Evolutionary conservation across 2,329 filamentous ascomycete species (phyloP), one percentile per base, ranked within the genome.

Genomic region (Fusarium sp.): DNA sequence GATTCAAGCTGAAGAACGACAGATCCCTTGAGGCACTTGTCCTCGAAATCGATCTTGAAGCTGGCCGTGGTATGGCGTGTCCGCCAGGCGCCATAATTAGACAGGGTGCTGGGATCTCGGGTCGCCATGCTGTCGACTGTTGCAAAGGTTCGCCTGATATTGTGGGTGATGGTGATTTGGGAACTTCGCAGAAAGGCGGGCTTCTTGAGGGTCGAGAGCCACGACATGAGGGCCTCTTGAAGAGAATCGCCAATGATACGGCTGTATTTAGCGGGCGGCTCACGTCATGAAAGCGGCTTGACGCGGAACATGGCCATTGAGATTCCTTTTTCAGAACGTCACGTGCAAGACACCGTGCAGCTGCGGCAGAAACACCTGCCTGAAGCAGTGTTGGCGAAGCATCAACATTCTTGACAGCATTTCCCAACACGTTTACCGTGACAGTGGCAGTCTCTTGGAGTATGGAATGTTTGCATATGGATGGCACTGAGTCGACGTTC

Each of bases 71-170:
- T 96, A 83, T 98, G 94, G 78, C 88, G 90, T 16, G 94, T 97
- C 66, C 89, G 86, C 90, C 94, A 98, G 60, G 92, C 90, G 80
- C 93, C 90, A 82, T 98, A 98, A 84, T 98, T 98, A 78, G 93
- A 92, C 63, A 96, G 83, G 28, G 96, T 98, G 80, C 94, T 97
- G 56, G 94, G 94, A 82, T 98, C 95, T 76, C 93, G 89, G 53
- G 73, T 76, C 51, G 72, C 69, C 79, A 79, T 80, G 23, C 23
- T 23, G 51, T 64, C 77, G 66, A 73, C 66, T 11, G 77, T 73
- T 65, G 77, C 77, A 55, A 81, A 77, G 59, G 71, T 69, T 62
- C 76, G 75, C 62, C 68, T 71, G 11, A 73, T 55, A 41, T 71
- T 76, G 52, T 65, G 68, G 51, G 59, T 68, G 63, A 75, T 60